A percentile compares a stretch with the other conserved stretches of the same genome.
Conservation (phyloP, 768 basidiomycete genomes). For the Rhizopogon vinicolor region DNA sequence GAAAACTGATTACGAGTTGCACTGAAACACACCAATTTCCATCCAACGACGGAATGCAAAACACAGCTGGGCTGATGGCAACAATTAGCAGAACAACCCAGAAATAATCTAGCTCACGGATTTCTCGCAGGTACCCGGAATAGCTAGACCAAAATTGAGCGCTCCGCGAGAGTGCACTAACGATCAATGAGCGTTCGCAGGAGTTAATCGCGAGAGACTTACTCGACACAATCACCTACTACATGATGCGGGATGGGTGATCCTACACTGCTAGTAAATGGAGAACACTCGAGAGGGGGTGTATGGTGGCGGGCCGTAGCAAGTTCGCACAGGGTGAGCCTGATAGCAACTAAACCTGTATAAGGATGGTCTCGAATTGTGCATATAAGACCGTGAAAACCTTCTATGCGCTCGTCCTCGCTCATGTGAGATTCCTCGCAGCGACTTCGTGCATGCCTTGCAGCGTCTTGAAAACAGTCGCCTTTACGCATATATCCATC, state of each 20-base stretch:
- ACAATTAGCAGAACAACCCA: conserved; percentile 16
- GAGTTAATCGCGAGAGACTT: conserved; percentile 9
- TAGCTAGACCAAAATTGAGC: conserved; percentile 85
- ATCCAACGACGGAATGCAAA: conserved; percentile 70
- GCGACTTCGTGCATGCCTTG: conserved; percentile 38
- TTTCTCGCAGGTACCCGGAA: conserved; percentile 77
- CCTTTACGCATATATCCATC: conserved; percentile 41
- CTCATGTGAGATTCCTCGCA: conserved; percentile 57
- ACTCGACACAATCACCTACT: conserved; percentile 53
- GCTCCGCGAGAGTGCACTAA: conserved; percentile 69
- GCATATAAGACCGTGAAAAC: conserved; percentile 26
- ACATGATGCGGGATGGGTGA: conserved; percentile 9
- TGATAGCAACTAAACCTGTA: conserved; percentile 53
- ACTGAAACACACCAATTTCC: conserved; percentile 55
- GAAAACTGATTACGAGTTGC: not conserved
- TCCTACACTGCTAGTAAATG: conserved; percentile 8
- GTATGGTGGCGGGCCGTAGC: conserved; percentile 67
- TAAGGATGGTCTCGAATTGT: conserved; percentile 4
- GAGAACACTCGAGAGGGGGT: conserved; percentile 59
- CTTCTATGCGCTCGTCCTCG: conserved; percentile 57
- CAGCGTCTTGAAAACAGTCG: conserved; percentile 61
- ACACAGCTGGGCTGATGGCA: conserved; percentile 62
- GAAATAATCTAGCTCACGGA: conserved; percentile 42
- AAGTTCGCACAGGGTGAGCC: conserved; percentile 78
- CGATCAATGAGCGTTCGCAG: not conserved